Evolutionary conservation across 2,329 filamentous ascomycete genomes (phyloP).

Genomic region (Scytalidium lignicola): DNA sequence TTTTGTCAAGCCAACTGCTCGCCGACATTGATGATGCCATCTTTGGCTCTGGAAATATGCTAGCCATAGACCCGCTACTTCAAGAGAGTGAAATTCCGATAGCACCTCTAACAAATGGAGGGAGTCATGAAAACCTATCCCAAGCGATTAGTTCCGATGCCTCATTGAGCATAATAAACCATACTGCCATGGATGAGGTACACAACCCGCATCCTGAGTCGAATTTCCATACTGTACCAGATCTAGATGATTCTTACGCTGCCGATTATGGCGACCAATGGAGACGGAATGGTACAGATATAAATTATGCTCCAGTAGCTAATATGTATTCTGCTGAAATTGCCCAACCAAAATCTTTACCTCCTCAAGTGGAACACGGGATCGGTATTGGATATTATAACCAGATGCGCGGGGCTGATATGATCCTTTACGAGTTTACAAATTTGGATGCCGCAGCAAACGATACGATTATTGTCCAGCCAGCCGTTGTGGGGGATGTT

Average conservation of each 20-base stretch:
- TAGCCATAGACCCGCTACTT: slow-evolving; percentile 25
- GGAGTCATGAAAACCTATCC: background rate
- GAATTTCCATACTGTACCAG: background rate
- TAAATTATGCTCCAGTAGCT: slow-evolving; percentile 7
- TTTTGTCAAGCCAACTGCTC: slow-evolving; percentile 5
- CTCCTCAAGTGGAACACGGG: slow-evolving; percentile 18
- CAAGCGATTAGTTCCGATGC: background rate
- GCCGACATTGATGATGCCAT: background rate
- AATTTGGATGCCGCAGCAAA: slow-evolving; percentile 4
- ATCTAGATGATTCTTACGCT: background rate
- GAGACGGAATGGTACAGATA: background rate
- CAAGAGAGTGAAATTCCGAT: background rate
- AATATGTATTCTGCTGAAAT: slow-evolving; percentile 10
- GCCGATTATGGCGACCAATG: background rate
- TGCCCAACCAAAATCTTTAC: slow-evolving; percentile 19
- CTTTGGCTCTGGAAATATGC: background rate
- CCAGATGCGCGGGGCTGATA: slow-evolving; percentile 20
- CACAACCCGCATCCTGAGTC: background rate
- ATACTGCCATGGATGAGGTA: background rate
- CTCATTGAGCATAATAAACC: background rate
- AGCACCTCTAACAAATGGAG: slow-evolving; percentile 3
- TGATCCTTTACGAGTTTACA: slow-evolving; percentile 25
- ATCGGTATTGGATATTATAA: slow-evolving; percentile 27
- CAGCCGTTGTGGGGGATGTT: slow-evolving; percentile 1
- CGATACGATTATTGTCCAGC: background rate